Conservation (phyloP, 768 basidiomycete genomes). For the Tulasnella sp. region DNA sequence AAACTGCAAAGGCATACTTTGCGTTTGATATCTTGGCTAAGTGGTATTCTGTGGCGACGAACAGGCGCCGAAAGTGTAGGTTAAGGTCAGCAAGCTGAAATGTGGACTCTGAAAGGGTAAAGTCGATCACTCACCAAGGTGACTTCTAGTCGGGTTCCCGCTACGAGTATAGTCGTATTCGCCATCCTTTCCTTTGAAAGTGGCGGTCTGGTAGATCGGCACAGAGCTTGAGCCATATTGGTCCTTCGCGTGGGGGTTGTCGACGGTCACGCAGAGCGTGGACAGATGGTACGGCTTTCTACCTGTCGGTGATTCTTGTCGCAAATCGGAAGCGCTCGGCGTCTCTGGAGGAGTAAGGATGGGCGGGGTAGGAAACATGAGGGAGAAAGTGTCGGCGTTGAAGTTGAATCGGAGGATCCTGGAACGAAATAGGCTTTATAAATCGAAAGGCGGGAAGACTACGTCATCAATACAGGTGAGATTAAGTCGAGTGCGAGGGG, state of each 20-base stretch:
- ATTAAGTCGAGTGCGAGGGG: background rate
- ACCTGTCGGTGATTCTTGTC: background rate
- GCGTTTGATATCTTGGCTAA: slow-evolving; percentile 96
- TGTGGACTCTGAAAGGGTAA: background rate
- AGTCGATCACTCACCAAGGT: slow-evolving; percentile 64
- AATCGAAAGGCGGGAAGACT: slow-evolving; percentile 5
- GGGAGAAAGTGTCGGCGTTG: background rate
- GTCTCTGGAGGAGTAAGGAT: slow-evolving; percentile 28
- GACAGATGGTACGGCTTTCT: slow-evolving; percentile 70
- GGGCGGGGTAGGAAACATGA: slow-evolving; percentile 13
- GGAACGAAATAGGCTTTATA: background rate
- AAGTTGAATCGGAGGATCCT: background rate
- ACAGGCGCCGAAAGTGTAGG: background rate
- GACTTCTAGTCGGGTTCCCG: slow-evolving; percentile 94
- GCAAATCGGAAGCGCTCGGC: slow-evolving; percentile 18
- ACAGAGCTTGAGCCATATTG: slow-evolving; percentile 92
- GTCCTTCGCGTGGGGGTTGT: slow-evolving; percentile 88
- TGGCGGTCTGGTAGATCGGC: slow-evolving; percentile 97
- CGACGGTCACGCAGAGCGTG: slow-evolving; percentile 87
- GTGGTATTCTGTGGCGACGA: slow-evolving; percentile 70
- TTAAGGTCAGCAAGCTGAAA: slow-evolving; percentile 24
- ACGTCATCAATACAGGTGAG: slow-evolving; percentile 7
- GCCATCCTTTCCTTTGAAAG: slow-evolving; percentile 90
- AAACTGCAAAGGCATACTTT: slow-evolving; percentile 82
- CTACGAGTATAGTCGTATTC: slow-evolving; percentile 92